Base-by-base conservation (phyloP, 768 basidiomycete species). In the Megacollybia marginata region DNA sequence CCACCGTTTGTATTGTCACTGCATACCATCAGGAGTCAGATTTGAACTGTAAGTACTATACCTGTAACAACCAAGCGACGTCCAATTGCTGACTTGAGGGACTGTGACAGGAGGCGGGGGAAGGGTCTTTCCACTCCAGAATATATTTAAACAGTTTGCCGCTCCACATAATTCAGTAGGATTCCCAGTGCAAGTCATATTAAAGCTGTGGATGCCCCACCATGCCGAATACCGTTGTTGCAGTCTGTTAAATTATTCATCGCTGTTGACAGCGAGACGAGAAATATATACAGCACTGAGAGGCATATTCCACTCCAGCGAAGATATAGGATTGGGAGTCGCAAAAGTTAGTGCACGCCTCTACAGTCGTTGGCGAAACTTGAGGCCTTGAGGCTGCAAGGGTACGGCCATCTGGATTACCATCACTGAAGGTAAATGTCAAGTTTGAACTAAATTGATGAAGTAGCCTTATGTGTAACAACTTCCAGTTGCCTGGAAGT, bases 31-130 rank as follows among this genome's bases (percentile, higher is more conserved):
- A 53, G 69, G 70, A 42, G n/a, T n/a, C n/a, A n/a, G n/a, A n/a
- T n/a, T 8, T 31, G 2, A n/a, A 65, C 62, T 15, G 52, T 48
- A 11, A 59, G 42, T 49, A 59, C 43, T 57, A 71, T 57, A 84
- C 86, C 68, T 82, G 67, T 77, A 88, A 61, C 88, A 90, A n/a
- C 88, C 88, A 31, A 88, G 72, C 0, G 79, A 82, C 6, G 66
- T 60, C 86, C 87, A 89, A 28, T 74, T 67, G 4, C 83, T 85
- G 31, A 83, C 73, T 44, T 62, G 75, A 4, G 74, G 67, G 0
- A 76, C 72, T 19, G 76, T 78, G 15, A 66, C 54, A 0, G 87
- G 85, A 12, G 75, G 62, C 0, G 79, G 54, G 12, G 86, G 79
- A 23, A 84, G 80, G 11, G 68, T 48, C 31, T 63, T 63, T 15